These are phyloP conservation scores for Trapa incisa DNA, from an alignment of 345 rosid species.

Conservation along the genomic window DNA sequence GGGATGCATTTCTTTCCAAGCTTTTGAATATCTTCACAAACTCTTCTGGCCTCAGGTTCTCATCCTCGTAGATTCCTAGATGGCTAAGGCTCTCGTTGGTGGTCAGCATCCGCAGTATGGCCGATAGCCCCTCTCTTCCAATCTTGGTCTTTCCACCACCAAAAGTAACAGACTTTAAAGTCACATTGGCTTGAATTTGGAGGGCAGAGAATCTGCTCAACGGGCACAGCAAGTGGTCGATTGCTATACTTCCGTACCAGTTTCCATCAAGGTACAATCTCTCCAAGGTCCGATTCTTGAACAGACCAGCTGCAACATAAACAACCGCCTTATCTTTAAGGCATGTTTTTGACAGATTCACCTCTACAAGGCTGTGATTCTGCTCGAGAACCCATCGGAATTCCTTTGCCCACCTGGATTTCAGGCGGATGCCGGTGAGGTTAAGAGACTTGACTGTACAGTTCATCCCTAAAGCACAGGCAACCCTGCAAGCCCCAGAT, in stretches of 20 bases:
- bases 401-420: slow-evolving; percentile 75
- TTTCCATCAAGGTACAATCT: slow-evolving; percentile 69
- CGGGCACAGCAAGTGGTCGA: slow-evolving; percentile 78
- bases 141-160: slow-evolving; percentile 63
- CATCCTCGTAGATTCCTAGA: slow-evolving; percentile 60
- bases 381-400: slow-evolving; percentile 78
- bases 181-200: slow-evolving; percentile 75
- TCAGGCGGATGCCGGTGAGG: slow-evolving; percentile 62
- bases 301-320: slow-evolving; percentile 83
- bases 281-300: slow-evolving; percentile 63
- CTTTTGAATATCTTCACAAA: slow-evolving; percentile 54
- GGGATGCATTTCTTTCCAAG: slow-evolving; percentile 60
- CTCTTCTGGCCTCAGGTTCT: slow-evolving; percentile 65
- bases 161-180: slow-evolving; percentile 48
- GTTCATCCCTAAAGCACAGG: slow-evolving; percentile 69
- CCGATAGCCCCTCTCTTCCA: slow-evolving; percentile 68
- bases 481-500: slow-evolving; percentile 70
- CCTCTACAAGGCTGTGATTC: slow-evolving; percentile 63
- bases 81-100: slow-evolving; percentile 56
- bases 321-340: slow-evolving; percentile 79
- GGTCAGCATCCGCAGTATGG: slow-evolving; percentile 64
- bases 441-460: slow-evolving; percentile 68
- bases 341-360: slow-evolving; percentile 56
- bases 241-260: slow-evolving; percentile 57
- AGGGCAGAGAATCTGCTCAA: slow-evolving; percentile 83